Conservation (phyloP, 1,139 yeast species). For the Hyphopichia burtonii region DNA sequence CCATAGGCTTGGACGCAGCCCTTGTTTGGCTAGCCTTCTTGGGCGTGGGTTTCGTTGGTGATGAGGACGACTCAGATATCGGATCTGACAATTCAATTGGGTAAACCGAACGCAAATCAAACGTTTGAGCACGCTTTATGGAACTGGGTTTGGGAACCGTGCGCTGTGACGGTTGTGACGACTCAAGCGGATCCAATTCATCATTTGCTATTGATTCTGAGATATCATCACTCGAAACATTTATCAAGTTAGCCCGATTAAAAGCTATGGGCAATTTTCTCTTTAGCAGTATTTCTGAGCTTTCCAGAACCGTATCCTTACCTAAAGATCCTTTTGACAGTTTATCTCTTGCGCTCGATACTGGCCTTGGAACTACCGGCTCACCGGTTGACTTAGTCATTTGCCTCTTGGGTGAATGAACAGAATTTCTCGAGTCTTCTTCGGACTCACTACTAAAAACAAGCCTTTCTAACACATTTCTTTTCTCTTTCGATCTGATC, state of each 20-base stretch:
- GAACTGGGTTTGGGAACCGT: not conserved
- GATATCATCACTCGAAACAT: too few relatives aligned
- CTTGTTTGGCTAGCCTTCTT: slow-evolving; percentile 5
- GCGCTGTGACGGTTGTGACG: not conserved
- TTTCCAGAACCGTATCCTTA: too few relatives aligned
- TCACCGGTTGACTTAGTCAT: too few relatives aligned
- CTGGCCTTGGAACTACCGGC: too few relatives aligned
- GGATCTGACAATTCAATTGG: slow-evolving; percentile 7
- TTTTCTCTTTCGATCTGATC: not conserved
- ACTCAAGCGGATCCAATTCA: not conserved
- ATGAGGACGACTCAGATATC: slow-evolving; percentile 7
- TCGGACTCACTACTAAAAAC: not conserved
- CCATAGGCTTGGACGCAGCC: not conserved
- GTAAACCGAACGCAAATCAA: not conserved
- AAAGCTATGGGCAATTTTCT: too few relatives aligned
- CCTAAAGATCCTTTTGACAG: too few relatives aligned
- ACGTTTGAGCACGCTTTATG: not conserved
- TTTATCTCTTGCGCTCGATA: too few relatives aligned
- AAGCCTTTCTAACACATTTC: not conserved
- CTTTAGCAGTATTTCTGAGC: too few relatives aligned
- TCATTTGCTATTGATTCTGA: not conserved
- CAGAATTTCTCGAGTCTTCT: not conserved
- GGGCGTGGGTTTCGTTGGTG: slow-evolving; percentile 7
- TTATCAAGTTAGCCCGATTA: too few relatives aligned
- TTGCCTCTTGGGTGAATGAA: too few relatives aligned